Evolutionary conservation across 2,329 filamentous ascomycete species (phyloP).

Genomic region (Sarocladiaceae sp.): DNA sequence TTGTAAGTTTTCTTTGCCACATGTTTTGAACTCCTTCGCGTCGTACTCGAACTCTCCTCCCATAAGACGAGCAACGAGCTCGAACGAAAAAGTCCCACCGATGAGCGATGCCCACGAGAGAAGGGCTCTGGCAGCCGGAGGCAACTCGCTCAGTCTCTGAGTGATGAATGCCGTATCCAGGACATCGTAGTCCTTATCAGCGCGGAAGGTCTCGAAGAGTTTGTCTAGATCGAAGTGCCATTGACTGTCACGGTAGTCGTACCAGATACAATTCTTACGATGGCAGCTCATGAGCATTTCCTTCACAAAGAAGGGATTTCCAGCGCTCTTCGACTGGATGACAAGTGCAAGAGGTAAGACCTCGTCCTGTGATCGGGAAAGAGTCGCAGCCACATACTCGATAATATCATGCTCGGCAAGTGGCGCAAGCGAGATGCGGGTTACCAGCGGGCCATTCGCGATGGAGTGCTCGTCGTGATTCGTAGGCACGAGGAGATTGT

Average conservation of each 20-base stretch:
- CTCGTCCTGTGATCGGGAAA: conserved; percentile 67
- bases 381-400: conserved; percentile 73
- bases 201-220: conserved; percentile 78
- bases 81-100: conserved; percentile 78
- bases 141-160: conserved; percentile 69
- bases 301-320: conserved; percentile 85
- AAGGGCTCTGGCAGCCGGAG: conserved; percentile 66
- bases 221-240: conserved; percentile 85
- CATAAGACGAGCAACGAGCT: conserved; percentile 69
- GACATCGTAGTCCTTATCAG: conserved; percentile 70
- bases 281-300: conserved; percentile 87
- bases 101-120: conserved; percentile 82
- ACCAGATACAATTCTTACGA: conserved; percentile 82
- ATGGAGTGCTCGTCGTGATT: conserved; percentile 45
- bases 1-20: conserved; percentile 16
- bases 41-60: conserved; percentile 63
- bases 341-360: conserved; percentile 74
- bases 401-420: conserved; percentile 75
- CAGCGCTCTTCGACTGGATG: conserved; percentile 80
- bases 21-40: conserved; percentile 37
- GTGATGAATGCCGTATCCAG: conserved; percentile 79
- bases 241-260: conserved; percentile 73
- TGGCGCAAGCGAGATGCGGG: conserved; percentile 64
- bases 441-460: conserved; percentile 50
- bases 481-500: conserved; percentile 46